These are phyloP conservation scores for Diaporthe ampelina DNA, from an alignment of 2,329 filamentous ascomycete genomes.

Conservation along the genomic window DNA sequence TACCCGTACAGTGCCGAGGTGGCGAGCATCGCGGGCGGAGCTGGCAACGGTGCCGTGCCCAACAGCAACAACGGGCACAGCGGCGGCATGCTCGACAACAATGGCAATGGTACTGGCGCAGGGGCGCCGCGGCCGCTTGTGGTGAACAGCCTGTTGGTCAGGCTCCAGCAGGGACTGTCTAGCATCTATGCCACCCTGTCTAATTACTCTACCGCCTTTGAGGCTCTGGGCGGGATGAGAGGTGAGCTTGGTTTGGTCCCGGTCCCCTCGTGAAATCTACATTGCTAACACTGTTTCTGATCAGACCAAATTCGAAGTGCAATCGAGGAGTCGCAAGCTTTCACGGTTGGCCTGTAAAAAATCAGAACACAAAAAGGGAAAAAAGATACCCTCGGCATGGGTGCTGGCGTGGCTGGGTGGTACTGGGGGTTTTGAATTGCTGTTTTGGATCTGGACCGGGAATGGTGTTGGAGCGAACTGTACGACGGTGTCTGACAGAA, in stretches of 20 bases:
- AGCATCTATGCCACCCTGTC: constrained; percentile 58
- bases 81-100: neutral
- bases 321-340: constrained; percentile 45
- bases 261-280: too few species aligned
- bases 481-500: neutral
- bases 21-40: constrained; percentile 46
- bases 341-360: constrained; percentile 30
- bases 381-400: constrained; percentile 3
- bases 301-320: constrained; percentile 47
- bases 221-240: constrained; percentile 61
- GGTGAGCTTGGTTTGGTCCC: constrained; percentile 48
- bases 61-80: constrained; percentile 14
- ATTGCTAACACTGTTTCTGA: neutral
- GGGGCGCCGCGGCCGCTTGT: constrained; percentile 39
- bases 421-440: neutral
- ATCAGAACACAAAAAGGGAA: neutral
- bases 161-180: constrained; percentile 57
- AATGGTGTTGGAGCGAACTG: neutral
- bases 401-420: neutral
- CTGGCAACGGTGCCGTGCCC: constrained; percentile 4
- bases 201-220: constrained; percentile 60
- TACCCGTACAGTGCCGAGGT: constrained; percentile 48
- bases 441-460: neutral
- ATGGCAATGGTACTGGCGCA: neutral
- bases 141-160: constrained; percentile 53